Evolutionary conservation across 768 basidiomycete genomes (phyloP), one percentile per base, ranked within the genome.

Genomic region (Terana coerulea): DNA sequence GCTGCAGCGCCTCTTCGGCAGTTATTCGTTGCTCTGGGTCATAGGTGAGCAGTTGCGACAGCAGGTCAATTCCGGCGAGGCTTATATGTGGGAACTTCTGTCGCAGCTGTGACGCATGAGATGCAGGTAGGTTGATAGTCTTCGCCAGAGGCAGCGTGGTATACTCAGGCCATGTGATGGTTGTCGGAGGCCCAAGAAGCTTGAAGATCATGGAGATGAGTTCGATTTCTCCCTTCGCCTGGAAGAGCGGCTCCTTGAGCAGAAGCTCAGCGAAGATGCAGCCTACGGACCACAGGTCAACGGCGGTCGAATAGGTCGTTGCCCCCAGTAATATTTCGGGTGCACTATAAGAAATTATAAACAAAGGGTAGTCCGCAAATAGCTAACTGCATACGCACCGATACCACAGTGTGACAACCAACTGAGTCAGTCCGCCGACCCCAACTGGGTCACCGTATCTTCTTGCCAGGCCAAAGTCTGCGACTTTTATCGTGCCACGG

Each of bases 371-470:
- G 49, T 47, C 40, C 39, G 28, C 56, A 67, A 22, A 35, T 46
- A 30, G 25, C 31, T 25, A 30, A 28, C 42, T 46, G 24, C 30
- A 37, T 22, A 42, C 37, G 55, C 68, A 94, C 95, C 95, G 83
- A 72, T 99, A 99, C 97, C 97, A 99, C 25, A 99, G 75, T 1
- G 97, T 99, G 12, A 99, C 97, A 2, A 99, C 97, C 14, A 99
- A 79, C 63, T 98, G 97, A 3, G 97, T 99, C 80, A 99, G 83
- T 26, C 95, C 93, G n/a, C 91, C 91, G 5, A 93, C 85, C 19
- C 95, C 95, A 10, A 98, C 80, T 9, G 97, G 97, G 67, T 98
- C 97, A 15, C 97, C 97, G 64, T 92, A 99, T 47, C 94, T 83
- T 61, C 97, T 75, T 14, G 97, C 97, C 25, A 98, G 81, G 5